These are phyloP conservation scores for Malassezia vespertilionis DNA, from an alignment of 1,284 basidiomycete genomes.

Conservation along the genomic window DNA sequence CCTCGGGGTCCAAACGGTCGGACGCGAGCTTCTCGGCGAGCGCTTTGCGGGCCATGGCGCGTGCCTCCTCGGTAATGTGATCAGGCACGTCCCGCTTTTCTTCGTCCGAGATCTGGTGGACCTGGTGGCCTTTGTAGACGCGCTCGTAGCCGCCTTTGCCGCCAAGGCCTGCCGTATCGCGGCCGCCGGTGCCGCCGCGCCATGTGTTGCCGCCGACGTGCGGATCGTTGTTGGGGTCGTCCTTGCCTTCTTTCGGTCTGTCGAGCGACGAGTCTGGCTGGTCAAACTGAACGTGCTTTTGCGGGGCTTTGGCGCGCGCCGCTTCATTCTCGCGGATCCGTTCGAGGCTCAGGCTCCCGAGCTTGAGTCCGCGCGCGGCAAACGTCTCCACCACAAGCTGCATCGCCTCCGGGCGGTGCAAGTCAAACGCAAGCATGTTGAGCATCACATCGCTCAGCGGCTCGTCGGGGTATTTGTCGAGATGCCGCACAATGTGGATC, in stretches of 20 bases:
- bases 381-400: constrained; percentile 40
- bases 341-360: constrained; percentile 34
- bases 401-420: constrained; percentile 46
- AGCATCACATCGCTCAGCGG: constrained; percentile 44
- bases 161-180: constrained; percentile 47
- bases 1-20: constrained; percentile 43
- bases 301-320: constrained; percentile 13
- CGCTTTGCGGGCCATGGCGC: constrained; percentile 47
- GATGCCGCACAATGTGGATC: constrained; percentile 47
- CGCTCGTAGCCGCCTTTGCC: constrained; percentile 43
- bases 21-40: constrained; percentile 43
- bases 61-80: constrained; percentile 44
- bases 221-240: constrained; percentile 38
- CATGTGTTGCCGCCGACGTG: constrained; percentile 48
- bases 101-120: constrained; percentile 42
- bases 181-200: constrained; percentile 47
- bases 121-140: constrained; percentile 41
- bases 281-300: constrained; percentile 26
- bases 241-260: constrained; percentile 46
- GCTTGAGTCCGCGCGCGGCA: constrained; percentile 30
- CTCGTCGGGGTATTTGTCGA: constrained; percentile 45
- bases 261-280: constrained; percentile 28
- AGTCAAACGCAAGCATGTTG: constrained; percentile 48
- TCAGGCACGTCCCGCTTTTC: constrained; percentile 47
- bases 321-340: constrained; percentile 25